Base-by-base conservation (phyloP, 73 alveolate species). In the Stentor coeruleus region DNA sequence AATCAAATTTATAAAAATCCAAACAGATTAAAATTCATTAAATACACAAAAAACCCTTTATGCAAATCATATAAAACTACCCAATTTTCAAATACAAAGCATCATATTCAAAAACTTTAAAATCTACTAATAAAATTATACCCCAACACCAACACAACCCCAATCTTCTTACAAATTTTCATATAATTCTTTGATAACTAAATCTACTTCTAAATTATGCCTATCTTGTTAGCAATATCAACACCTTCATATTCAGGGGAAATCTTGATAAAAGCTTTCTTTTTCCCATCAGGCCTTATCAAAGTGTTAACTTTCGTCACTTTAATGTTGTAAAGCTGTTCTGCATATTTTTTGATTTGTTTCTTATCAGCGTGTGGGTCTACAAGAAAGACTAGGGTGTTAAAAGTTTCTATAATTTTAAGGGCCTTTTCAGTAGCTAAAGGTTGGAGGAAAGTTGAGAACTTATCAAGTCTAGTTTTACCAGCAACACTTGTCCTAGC, bases 241-340 rank as follows among this genome's bases (percentile, higher is more conserved):
- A 87, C 88, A 40, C 90, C 93, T 14, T 81, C 93, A 30, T 84
- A 85, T 49, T 75, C 90, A 26, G 84, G 76, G 35, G 89, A 66
- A 15, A 87, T 35, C 36, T 72, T 82, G 37, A 87, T 84, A 88
- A 75, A 87, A 3, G 93, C 93, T 81, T 87, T 87, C 90, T 87
- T 87, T 55, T 30, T 74, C 49, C 93, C 93, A 80, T 87, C 93
- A 37, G 93, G 93, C 84, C n/a, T n/a, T 85, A 84, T 86, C 42
- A 84, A 82, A 82, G 93, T 87, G 83, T 87, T 87, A 33, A 87
- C 93, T 60, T 83, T 84, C 58, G 81, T 42, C 36, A 87, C 86
- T 59, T 87, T 82, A 85, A 40, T 39, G 81, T 59, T 82, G 77
- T 74, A 87, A 73, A 87, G 86, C 33, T 87, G 86, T 30, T 84